phyloP scores from a whole-genome alignment of 2,329 filamentous ascomycete genomes.

The Exophiala sideris region DNA sequence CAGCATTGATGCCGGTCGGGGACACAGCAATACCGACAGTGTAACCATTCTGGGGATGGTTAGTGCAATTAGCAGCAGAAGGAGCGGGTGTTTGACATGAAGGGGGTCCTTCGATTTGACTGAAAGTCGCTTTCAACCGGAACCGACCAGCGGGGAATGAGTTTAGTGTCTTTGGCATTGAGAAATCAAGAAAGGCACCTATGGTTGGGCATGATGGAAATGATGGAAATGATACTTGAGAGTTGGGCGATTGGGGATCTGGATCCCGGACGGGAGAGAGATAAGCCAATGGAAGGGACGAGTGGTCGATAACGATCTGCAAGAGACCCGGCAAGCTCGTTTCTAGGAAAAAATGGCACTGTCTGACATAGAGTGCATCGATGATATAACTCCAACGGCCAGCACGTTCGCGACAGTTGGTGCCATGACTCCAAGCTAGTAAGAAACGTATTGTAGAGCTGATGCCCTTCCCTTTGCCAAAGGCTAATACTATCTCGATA shows the following conservation, averaged over 20 bases:
- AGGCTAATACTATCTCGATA: neutral
- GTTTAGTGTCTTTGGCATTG: slow-evolving; percentile 3
- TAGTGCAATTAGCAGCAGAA: slow-evolving; percentile 8
- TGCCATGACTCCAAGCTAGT: too few relatives aligned
- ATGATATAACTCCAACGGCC: too few relatives aligned
- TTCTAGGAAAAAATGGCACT: too few relatives aligned
- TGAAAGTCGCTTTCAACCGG: neutral
- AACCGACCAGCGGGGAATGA: slow-evolving; percentile 8
- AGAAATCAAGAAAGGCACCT: neutral
- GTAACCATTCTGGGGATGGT: slow-evolving; percentile 19
- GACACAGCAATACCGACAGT: slow-evolving; percentile 3
- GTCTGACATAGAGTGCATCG: too few relatives aligned
- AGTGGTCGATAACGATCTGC: neutral
- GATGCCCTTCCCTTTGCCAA: too few relatives aligned
- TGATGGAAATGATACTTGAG: neutral
- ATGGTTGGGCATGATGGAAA: neutral
- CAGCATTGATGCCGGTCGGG: slow-evolving; percentile 3
- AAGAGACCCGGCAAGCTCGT: neutral
- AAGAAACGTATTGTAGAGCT: too few relatives aligned
- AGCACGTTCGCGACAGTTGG: too few relatives aligned
- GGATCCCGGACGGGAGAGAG: neutral
- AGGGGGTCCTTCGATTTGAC: neutral
- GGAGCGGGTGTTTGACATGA: neutral
- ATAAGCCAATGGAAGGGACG: neutral
- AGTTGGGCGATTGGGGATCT: neutral